Evolutionary conservation across 1,139 yeast genomes (phyloP), one percentile per base, ranked within the genome.

Genomic region (Yamadazyma triangularis): DNA sequence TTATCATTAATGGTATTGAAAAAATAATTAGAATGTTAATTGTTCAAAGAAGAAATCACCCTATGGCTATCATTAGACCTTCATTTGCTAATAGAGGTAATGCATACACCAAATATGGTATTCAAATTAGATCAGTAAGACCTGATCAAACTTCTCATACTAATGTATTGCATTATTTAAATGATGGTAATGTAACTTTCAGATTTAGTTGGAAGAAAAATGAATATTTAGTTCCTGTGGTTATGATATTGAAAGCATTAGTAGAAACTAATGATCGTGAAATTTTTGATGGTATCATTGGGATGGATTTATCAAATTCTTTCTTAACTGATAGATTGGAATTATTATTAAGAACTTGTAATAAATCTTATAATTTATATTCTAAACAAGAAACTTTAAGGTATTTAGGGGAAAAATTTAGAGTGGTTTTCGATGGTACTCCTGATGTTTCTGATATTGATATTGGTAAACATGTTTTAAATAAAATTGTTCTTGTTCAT

Each of bases 111-210:
- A 79, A 81, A 42, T 93, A 63, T 47, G 99, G 98, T 78, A 77
- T 91, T 38, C 97, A 89, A 64, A 84, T 91, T 40, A 77, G 99
- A 62, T 77, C 84, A 43, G 96, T 88, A 4, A 79, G 98, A 54
- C 95, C 95, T 4, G 99, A 93, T 58, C 97, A 91, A 64, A 85
- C 96, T 9, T 88, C 98, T 11, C 97, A 89, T 62, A 88, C 98
- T 4, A 91, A 91, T 52, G 97, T 91, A 7, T 70, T 91, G 55
- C 99, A 93, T 60, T 91, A 93, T 56, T 74, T 93, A 53, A 85
- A 77, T 48, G 97, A 93, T 52, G 99, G 98, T 60, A 91, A 85
- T 50, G 95, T 89, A 32, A 89, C 97, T 1, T 87, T 91, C 66
- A 73, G 98, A 56, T 91, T 91, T 58, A 85, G 96, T 8, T 91